Percentiles rank a stretch among this genome's conserved stretches.
phyloP scores from a whole-genome alignment of 192 early-diverging fungal species.

The Entomortierella lignicola region DNA sequence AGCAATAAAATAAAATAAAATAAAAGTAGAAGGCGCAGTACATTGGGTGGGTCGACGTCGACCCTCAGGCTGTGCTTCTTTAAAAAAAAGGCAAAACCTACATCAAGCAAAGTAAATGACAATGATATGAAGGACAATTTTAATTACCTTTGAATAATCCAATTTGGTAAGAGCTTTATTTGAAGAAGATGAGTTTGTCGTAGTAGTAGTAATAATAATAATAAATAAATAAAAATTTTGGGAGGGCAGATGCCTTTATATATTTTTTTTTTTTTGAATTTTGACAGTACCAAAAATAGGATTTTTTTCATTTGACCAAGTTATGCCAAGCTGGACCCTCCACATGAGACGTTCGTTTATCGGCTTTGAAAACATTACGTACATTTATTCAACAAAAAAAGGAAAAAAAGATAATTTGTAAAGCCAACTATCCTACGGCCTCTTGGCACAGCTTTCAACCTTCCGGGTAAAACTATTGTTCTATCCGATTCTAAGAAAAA shows the following conservation, averaged over 20 bases:
- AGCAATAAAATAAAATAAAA: neutral
- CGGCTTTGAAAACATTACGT: too few species aligned
- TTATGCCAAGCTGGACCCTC: neutral
- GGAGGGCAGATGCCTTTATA: neutral
- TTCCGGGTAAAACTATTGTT: too few species aligned
- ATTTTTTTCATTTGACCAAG: neutral
- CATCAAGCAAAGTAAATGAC: neutral
- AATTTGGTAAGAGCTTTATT: neutral
- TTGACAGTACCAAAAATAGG: neutral
- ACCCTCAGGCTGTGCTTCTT: neutral
- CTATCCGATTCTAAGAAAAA: too few species aligned
- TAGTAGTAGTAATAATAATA: neutral
- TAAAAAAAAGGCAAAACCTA: neutral
- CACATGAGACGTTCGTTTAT: too few species aligned
- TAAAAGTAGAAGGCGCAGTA: slow-evolving; percentile 3
- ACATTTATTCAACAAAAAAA: too few species aligned
- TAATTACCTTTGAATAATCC: too few species aligned
- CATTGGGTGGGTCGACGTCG: neutral
- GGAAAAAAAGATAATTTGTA: too few species aligned
- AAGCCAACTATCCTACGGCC: too few species aligned
- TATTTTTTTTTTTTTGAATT: neutral
- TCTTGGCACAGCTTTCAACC: too few species aligned
- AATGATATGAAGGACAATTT: too few species aligned
- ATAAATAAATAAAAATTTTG: neutral
- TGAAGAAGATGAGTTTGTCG: neutral